Evolutionary conservation across 129 eudicot species (phyloP).

Genomic region (Saposhnikovia divaricata): DNA sequence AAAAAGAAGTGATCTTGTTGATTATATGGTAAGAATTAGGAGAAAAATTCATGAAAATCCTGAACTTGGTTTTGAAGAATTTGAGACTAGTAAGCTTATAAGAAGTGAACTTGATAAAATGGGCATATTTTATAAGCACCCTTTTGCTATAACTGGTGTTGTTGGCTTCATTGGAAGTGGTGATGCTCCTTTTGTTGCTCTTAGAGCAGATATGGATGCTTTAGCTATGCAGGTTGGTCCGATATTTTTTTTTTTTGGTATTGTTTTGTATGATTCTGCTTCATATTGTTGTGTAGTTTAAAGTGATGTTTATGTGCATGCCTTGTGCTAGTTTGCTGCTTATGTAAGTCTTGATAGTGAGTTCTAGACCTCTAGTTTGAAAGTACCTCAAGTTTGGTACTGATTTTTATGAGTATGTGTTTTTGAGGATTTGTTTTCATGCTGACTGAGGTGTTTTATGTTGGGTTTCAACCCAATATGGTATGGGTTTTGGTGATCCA

Average conservation of each 20-base stretch:
- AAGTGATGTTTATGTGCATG: not conserved
- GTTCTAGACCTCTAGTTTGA: too few relatives aligned
- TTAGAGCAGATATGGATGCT: conserved; percentile 80
- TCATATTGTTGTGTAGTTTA: not conserved
- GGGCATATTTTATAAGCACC: conserved; percentile 49
- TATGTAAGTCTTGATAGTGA: not conserved
- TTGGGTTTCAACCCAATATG: too few relatives aligned
- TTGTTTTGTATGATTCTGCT: not conserved
- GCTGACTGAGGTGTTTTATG: conserved; percentile 3
- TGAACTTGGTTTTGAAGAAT: conserved; percentile 56
- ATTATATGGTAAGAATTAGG: conserved; percentile 53
- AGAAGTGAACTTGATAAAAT: not conserved
- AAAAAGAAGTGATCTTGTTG: conserved; percentile 30
- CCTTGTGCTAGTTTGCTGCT: not conserved
- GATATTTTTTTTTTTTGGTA: not conserved
- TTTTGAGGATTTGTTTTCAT: not conserved
- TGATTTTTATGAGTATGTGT: not conserved
- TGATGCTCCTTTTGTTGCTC: conserved; percentile 56
- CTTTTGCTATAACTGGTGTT: conserved; percentile 62
- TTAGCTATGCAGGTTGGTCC: conserved; percentile 58
- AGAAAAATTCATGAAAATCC: conserved; percentile 53
- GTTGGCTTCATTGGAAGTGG: conserved; percentile 60
- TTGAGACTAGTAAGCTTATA: conserved; percentile 17
- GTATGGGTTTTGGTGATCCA: too few relatives aligned
- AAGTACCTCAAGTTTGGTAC: not conserved